Percentiles rank a stretch among this genome's conserved stretches.
phyloP scores from a whole-genome alignment of 345 rosid genomes.

The Bretschneidera sinensis region DNA sequence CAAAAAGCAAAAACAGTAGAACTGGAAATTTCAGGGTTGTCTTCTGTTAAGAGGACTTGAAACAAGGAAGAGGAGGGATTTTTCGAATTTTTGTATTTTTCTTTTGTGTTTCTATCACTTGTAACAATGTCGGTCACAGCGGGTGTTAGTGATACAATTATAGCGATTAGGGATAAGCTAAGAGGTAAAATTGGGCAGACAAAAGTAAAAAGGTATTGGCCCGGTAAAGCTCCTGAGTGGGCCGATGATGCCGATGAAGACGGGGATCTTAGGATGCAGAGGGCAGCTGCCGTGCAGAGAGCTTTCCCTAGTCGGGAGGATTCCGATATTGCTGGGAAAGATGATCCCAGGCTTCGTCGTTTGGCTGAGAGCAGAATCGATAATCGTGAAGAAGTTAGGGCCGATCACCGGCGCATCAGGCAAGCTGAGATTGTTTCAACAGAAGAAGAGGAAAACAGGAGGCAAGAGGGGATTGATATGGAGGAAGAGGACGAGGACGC shows the following conservation, averaged over 20 bases:
- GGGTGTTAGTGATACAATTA: slow-evolving; percentile 54
- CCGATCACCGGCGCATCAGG: slow-evolving; percentile 57
- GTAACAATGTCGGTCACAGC: slow-evolving; percentile 66
- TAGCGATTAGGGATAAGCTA: slow-evolving; percentile 66
- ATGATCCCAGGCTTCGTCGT: slow-evolving; percentile 71
- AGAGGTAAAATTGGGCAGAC: slow-evolving; percentile 67
- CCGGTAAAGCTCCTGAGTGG: slow-evolving; percentile 76
- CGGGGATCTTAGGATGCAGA: slow-evolving; percentile 49
- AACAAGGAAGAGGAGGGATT: background rate
- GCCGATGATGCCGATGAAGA: slow-evolving; percentile 65
- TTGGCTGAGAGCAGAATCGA: slow-evolving; percentile 52
- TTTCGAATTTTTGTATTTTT: too few relatives aligned
- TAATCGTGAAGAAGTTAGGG: slow-evolving; percentile 65
- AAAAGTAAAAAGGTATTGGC: slow-evolving; percentile 73
- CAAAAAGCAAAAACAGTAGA: too few relatives aligned
- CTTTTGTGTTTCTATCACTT: background rate
- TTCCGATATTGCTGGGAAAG: slow-evolving; percentile 32
- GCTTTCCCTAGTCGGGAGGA: slow-evolving; percentile 46
- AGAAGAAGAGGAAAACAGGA: slow-evolving; percentile 47
- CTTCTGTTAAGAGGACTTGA: background rate
- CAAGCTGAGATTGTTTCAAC: slow-evolving; percentile 65
- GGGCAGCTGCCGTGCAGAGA: slow-evolving; percentile 44
- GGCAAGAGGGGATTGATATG: slow-evolving; percentile 37
- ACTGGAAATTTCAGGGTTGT: too few relatives aligned
- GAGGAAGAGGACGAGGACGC: slow-evolving; percentile 68